Evolutionary conservation across 352 stramenopile species (phyloP).

Genomic region (Globisporangium radiosum): DNA sequence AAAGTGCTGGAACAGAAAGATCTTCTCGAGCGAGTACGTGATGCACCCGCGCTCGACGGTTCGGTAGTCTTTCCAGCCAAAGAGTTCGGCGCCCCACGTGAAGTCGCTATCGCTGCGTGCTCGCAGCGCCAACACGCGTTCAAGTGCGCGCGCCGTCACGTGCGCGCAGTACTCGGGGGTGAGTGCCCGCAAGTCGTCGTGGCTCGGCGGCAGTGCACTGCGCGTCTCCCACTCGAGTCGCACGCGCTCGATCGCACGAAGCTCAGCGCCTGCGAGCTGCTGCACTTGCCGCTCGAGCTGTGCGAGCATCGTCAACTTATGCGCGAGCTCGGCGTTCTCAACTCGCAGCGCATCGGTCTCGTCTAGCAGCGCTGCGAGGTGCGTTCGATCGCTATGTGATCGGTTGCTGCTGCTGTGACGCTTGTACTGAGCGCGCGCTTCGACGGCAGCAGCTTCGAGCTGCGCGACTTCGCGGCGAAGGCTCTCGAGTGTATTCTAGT

Average conservation of each 20-base stretch:
- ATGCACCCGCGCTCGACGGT: constrained; percentile 5
- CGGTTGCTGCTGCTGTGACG: not conserved
- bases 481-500: not conserved
- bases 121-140: not conserved
- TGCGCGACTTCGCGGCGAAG: not conserved
- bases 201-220: not conserved
- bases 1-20: constrained; percentile 4
- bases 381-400: not conserved
- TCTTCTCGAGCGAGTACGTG: constrained; percentile 14
- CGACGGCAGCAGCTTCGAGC: constrained; percentile 1
- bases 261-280: constrained; percentile 5
- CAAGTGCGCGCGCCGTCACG: constrained; percentile 3
- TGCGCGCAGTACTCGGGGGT: constrained; percentile 10
- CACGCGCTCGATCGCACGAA: not conserved
- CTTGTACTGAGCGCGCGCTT: not conserved
- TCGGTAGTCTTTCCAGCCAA: constrained; percentile 12
- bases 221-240: constrained; percentile 4
- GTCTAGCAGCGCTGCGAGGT: not conserved
- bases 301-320: not conserved
- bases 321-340: not conserved
- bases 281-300: not conserved
- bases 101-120: not conserved
- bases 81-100: constrained; percentile 12
- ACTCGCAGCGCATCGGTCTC: not conserved
- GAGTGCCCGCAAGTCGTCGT: not conserved